Base-by-base conservation (phyloP, 116 monocot species). In the Posidonia oceanica region DNA sequence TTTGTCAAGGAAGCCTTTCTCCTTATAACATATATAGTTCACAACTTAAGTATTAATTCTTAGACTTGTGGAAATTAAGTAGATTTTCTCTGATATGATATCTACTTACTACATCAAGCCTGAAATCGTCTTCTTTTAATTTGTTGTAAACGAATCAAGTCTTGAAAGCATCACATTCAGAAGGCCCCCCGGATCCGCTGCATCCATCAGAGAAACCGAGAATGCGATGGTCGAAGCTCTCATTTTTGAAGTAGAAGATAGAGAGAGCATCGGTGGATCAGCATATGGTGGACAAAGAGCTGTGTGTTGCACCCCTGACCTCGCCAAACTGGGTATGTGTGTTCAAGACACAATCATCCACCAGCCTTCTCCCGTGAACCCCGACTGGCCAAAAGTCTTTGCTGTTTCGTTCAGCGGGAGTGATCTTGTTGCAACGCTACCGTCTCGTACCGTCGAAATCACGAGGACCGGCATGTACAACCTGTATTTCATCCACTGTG, bases 381-480 rank as follows among this genome's bases (percentile, higher is more conserved):
- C 72, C 23, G 83, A 81, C 15, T 90, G 94, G 94, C 94, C 94
- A 12, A 72, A 84, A 71, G 73, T 88, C 13, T 69, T 91, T 52
- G 54, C 52, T 60, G 84, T 79, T 51, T 59, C 72, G n/a, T 95
- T 95, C 44, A 57, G 72, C 56, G 91, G 86, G 61, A 76, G 66
- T 36, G 86, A 86, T 52, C 72, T 76, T 20, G 67, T 70, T 69
- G 84, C 86, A 69, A 75, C 72, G 54, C 64, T 95, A 58, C 84
- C 84, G 52, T 84, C 95, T 7, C 65, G 74, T 66, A 83, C 79
- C 4, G 79, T 95, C 69, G 72, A 76, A 15, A 79, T 95, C 36
- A 67, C 91, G n/a, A 83, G 77, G 76, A 84, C 81, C 22, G 95
- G 91, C 52, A 95, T 95, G 95, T 95, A 95, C 71, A 91, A 91